These are phyloP conservation scores for Ettlia oleoabundans DNA, from an alignment of 139 green algal genomes.

Conservation along the genomic window DNA sequence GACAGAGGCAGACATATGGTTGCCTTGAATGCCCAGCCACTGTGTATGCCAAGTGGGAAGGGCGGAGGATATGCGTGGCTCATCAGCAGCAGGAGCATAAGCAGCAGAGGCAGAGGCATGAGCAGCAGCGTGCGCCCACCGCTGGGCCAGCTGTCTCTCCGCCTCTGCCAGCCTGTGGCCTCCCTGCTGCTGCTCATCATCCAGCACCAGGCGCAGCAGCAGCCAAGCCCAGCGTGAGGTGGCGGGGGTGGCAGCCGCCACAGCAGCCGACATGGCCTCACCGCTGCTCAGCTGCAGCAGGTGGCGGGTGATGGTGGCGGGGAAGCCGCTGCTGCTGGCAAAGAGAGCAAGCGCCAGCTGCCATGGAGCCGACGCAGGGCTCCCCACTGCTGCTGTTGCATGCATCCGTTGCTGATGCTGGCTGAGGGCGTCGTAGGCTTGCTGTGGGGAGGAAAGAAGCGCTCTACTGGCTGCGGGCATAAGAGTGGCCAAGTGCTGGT, in stretches of 20 bases:
- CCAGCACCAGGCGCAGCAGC: slow-evolving; percentile 33
- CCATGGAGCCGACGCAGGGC: not conserved
- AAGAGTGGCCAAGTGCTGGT: not conserved
- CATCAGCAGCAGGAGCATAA: not conserved
- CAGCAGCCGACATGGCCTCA: slow-evolving; percentile 4
- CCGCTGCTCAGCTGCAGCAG: not conserved
- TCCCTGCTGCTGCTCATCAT: slow-evolving; percentile 20
- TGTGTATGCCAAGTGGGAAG: no score
- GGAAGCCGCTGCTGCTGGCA: not conserved
- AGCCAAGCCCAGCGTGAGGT: slow-evolving; percentile 18
- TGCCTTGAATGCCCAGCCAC: no score
- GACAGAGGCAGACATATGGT: not conserved
- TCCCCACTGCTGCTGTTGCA: not conserved
- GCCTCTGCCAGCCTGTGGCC: slow-evolving; percentile 27
- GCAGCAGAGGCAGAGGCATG: no score
- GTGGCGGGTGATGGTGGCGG: not conserved
- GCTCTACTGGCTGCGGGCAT: slow-evolving; percentile 4
- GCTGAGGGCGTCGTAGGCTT: not conserved
- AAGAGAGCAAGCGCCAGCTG: slow-evolving; percentile 19
- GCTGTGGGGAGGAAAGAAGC: not conserved
- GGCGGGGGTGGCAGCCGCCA: slow-evolving; percentile 13
- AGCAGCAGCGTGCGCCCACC: not conserved
- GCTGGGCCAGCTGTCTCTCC: slow-evolving; percentile 12
- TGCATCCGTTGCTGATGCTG: not conserved
- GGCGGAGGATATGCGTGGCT: no score